Conservation (phyloP, 805 yeast genomes). For the Lachancea cidri region DNA sequence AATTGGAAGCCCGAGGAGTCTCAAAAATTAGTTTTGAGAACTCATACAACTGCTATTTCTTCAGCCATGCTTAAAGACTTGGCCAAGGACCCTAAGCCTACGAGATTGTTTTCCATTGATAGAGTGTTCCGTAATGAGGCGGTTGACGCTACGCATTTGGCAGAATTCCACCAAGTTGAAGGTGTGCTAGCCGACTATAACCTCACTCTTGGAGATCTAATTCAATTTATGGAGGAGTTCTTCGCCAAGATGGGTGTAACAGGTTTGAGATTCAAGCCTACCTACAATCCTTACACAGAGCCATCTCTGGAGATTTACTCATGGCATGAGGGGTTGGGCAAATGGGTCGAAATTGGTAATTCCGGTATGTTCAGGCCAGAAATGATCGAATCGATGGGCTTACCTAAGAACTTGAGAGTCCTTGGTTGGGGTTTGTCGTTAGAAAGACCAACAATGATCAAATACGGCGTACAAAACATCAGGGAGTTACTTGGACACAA, state of each 20-base stretch:
- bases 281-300: constrained; percentile 98
- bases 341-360: constrained; percentile 99
- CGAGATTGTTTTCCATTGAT: constrained; percentile 91
- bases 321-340: constrained; percentile 88
- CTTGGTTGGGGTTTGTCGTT: constrained; percentile 96
- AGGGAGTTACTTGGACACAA: constrained; percentile 97
- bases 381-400: constrained; percentile 97
- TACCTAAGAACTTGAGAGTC: constrained; percentile 89
- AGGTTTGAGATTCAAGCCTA: constrained; percentile 94
- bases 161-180: constrained; percentile 99
- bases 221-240: constrained; percentile 97
- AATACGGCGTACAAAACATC: constrained; percentile 90
- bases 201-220: constrained; percentile 90
- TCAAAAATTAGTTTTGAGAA: constrained; percentile 85
- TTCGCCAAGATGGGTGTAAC: constrained; percentile 96
- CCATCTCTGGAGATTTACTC: constrained; percentile 97
- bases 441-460: constrained; percentile 99
- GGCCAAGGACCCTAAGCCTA: constrained; percentile 84
- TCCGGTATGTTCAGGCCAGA: constrained; percentile 99
- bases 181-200: constrained; percentile 98
- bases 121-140: constrained; percentile 99
- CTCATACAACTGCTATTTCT: constrained; percentile 96
- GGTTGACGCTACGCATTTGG: constrained; percentile 98
- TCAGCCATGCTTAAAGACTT: constrained; percentile 80
- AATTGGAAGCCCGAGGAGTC: constrained; percentile 95